Evolutionary conservation across 116 monocot species (phyloP).

Genomic region (Trichopus zeylanicus): DNA sequence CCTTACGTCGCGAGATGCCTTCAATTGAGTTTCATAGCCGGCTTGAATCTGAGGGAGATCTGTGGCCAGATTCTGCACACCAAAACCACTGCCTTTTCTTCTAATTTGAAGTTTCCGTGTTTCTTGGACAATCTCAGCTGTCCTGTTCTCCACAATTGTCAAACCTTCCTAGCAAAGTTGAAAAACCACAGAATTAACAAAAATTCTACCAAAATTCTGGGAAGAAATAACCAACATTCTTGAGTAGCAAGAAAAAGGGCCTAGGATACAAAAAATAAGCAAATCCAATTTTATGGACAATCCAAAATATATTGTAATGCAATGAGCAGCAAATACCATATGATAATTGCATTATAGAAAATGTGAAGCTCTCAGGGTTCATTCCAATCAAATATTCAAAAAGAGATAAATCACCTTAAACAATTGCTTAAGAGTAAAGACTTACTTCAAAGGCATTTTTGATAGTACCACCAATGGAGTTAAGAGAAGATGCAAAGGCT

Average conservation of each 20-base stretch:
- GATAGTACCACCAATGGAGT: conserved; percentile 70
- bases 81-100: conserved; percentile 41
- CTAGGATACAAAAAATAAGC: too few species aligned
- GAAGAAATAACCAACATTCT: not conserved
- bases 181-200: not conserved
- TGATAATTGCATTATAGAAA: not conserved
- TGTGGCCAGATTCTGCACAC: conserved; percentile 18
- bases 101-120: conserved; percentile 76
- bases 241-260: too few species aligned
- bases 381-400: not conserved
- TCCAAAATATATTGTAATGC: not conserved
- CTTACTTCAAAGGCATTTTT: conserved; percentile 79
- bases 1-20: conserved; percentile 99
- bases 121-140: conserved; percentile 73
- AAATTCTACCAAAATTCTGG: not conserved
- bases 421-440: not conserved
- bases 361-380: not conserved
- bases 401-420: not conserved
- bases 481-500: conserved; percentile 64
- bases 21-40: conserved; percentile 83
- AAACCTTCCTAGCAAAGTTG: conserved; percentile 46
- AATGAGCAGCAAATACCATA: not conserved
- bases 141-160: conserved; percentile 51
- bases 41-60: conserved; percentile 34
- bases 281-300: not conserved